Evolutionary conservation across 2,329 filamentous ascomycete genomes (phyloP).

Genomic region (Alternaria angustiovoidea): DNA sequence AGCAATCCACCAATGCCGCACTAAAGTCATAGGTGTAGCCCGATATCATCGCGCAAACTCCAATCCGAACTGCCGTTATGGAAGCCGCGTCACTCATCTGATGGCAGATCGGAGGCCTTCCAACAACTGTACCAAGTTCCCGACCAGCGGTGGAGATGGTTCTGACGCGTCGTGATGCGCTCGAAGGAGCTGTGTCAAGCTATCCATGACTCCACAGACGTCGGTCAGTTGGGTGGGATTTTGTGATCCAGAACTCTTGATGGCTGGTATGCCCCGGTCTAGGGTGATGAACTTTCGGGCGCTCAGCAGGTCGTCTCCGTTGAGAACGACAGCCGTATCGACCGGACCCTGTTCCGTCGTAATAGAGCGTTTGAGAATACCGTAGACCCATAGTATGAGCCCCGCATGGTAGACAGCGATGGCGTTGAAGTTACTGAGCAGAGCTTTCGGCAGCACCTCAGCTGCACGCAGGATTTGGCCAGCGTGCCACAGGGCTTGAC

Average conservation of each 20-base stretch:
- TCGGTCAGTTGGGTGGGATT: conserved; percentile 58
- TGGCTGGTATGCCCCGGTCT: conserved; percentile 63
- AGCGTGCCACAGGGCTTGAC: conserved; percentile 72
- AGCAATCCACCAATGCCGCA: not conserved
- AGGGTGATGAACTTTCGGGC: conserved; percentile 66
- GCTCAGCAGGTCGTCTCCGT: conserved; percentile 62
- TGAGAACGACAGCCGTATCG: conserved; percentile 56
- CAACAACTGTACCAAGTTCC: conserved; percentile 71
- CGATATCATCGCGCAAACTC: conserved; percentile 1
- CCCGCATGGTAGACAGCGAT: conserved; percentile 74
- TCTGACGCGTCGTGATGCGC: conserved; percentile 54
- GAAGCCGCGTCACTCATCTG: conserved; percentile 14
- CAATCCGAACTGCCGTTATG: not conserved
- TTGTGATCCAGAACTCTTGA: conserved; percentile 47
- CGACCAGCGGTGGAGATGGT: conserved; percentile 66
- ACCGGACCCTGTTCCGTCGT: conserved; percentile 44
- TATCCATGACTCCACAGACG: conserved; percentile 66
- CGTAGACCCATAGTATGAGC: conserved; percentile 74
- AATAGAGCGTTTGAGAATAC: conserved; percentile 57
- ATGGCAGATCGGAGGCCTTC: conserved; percentile 66
- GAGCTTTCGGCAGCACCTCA: conserved; percentile 60
- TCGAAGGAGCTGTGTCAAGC: conserved; percentile 66
- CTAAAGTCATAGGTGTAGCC: not conserved
- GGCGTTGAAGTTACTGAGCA: conserved; percentile 71
- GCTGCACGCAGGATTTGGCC: conserved; percentile 71